Conservation (phyloP, 768 basidiomycete species). For the Boletus reticulatus region DNA sequence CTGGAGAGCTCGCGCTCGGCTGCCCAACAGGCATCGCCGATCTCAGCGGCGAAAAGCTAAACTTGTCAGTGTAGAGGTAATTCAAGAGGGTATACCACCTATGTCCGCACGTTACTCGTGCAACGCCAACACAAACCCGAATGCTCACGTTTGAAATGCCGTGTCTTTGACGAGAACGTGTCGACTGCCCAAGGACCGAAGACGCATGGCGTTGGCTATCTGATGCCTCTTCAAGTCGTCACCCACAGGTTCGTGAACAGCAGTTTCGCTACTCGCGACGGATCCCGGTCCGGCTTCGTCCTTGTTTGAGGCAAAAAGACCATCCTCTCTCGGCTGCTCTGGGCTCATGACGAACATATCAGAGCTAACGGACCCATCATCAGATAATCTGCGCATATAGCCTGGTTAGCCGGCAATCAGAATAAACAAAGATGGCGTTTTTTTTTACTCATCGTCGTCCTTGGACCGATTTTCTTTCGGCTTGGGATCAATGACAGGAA, state of each 20-base stretch:
- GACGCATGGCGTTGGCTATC: neutral
- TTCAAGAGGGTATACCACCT: conserved; percentile 41
- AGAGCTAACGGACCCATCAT: conserved; percentile 11
- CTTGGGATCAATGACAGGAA: no score
- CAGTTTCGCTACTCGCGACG: neutral
- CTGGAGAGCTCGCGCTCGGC: conserved; percentile 3
- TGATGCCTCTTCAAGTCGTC: neutral
- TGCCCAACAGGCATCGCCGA: conserved; percentile 5
- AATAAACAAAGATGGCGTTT: no score
- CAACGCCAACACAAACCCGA: no score
- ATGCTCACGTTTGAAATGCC: conserved; percentile 28
- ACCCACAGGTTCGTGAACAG: neutral
- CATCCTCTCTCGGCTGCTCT: conserved; percentile 4
- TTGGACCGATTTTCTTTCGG: no score
- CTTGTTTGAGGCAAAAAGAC: neutral
- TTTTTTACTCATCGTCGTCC: no score
- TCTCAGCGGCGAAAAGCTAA: conserved; percentile 32
- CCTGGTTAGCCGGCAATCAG: conserved; percentile 4
- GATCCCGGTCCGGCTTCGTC: neutral
- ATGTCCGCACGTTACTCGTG: neutral
- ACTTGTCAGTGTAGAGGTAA: conserved; percentile 37
- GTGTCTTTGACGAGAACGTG: conserved; percentile 27
- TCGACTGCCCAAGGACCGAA: conserved; percentile 18
- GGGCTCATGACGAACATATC: conserved; percentile 17
- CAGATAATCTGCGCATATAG: conserved; percentile 2